These are phyloP conservation scores for Taxawa tesnikishii DNA, from an alignment of 2,329 filamentous ascomycete genomes.

Conservation along the genomic window DNA sequence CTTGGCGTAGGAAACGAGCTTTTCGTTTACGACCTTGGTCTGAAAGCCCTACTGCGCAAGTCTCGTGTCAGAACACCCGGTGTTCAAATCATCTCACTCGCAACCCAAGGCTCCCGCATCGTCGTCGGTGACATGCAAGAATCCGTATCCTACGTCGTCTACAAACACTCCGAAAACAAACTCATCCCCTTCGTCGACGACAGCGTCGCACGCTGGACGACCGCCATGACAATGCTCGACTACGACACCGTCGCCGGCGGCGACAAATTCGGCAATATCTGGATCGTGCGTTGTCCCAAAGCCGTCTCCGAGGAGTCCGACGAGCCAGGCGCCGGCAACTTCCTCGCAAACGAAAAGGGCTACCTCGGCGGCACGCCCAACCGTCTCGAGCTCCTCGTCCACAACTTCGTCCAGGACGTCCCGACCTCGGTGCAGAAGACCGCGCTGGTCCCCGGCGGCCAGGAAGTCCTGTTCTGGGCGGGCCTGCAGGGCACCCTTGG, in stretches of 20 bases:
- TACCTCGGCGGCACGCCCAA: constrained; percentile 87
- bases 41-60: constrained; percentile 86
- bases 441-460: constrained; percentile 77
- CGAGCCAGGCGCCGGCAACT: constrained; percentile 79
- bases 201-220: constrained; percentile 79
- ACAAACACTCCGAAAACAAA: constrained; percentile 83
- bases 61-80: constrained; percentile 29
- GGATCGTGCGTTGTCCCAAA: constrained; percentile 75
- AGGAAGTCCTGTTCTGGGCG: constrained; percentile 85
- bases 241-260: constrained; percentile 92
- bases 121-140: constrained; percentile 88
- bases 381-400: constrained; percentile 70
- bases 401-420: constrained; percentile 86
- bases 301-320: constrained; percentile 84
- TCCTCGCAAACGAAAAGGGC: constrained; percentile 78
- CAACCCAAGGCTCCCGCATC: constrained; percentile 84
- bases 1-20: constrained; percentile 76
- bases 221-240: constrained; percentile 84
- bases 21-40: constrained; percentile 82
- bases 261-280: constrained; percentile 96
- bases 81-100: constrained; percentile 71
- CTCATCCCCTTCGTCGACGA: constrained; percentile 92
- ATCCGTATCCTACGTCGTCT: constrained; percentile 82
- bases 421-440: constrained; percentile 85
- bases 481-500: constrained; percentile 91